phyloP scores from a whole-genome alignment of 257 asterid species.

The Gentiana straminea region DNA sequence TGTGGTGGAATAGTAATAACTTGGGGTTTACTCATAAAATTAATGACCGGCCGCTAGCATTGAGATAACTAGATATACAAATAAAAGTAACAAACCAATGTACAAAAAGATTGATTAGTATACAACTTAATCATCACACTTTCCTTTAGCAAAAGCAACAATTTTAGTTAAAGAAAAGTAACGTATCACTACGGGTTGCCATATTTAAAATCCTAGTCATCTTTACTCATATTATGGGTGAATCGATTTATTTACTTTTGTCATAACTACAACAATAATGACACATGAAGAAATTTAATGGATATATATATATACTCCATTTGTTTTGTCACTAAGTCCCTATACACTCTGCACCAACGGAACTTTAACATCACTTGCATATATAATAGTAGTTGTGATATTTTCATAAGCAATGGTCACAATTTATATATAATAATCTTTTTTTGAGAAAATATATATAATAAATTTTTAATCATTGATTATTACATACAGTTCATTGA shows the following conservation, averaged over 20 bases:
- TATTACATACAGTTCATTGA: too few relatives aligned
- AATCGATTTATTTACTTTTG: background rate
- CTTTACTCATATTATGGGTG: conserved; percentile 1
- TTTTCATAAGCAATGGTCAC: background rate
- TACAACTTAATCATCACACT: conserved; percentile 29
- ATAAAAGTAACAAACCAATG: background rate
- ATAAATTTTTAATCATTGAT: too few relatives aligned
- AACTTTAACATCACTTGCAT: conserved; percentile 3
- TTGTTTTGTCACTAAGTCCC: background rate
- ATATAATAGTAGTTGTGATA: background rate
- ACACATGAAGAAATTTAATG: conserved; percentile 2
- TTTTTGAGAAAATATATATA: background rate
- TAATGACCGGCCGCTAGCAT: conserved; percentile 12
- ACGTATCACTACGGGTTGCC: conserved; percentile 7
- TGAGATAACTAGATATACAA: conserved; percentile 14
- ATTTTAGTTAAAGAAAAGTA: background rate
- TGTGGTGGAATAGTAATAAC: conserved; percentile 25
- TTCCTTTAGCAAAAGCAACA: conserved; percentile 3
- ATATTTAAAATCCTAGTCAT: conserved; percentile 6
- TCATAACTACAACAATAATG: conserved; percentile 12
- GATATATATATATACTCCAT: too few relatives aligned
- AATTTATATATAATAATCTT: background rate
- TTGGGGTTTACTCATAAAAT: conserved; percentile 25
- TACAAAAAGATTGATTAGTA: conserved; percentile 1
- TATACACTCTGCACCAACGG: background rate